Conservation (phyloP, 2,329 filamentous ascomycete genomes). For the Dothideomycetes sp. region DNA sequence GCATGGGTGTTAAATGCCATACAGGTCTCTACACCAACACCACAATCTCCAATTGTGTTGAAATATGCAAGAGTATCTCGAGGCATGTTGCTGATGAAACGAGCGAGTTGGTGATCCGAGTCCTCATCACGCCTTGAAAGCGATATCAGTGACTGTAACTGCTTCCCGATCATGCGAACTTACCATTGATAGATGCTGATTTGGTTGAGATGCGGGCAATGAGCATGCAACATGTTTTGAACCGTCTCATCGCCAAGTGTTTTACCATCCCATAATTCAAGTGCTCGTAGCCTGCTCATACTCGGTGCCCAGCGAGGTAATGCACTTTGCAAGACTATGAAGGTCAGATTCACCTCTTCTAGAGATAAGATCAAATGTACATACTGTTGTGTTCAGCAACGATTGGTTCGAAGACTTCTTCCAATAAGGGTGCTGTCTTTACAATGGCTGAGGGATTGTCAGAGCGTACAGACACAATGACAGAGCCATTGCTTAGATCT, state of each 20-base stretch:
- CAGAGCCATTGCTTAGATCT: background rate
- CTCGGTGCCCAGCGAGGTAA: slow-evolving; percentile 52
- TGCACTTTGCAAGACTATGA: slow-evolving; percentile 36
- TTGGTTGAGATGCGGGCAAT: slow-evolving; percentile 53
- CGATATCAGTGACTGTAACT: background rate
- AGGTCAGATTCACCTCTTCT: background rate
- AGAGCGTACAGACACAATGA: background rate
- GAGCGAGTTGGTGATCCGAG: slow-evolving; percentile 50
- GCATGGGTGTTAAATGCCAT: slow-evolving; percentile 44
- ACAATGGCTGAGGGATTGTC: slow-evolving; percentile 18
- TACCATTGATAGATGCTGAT: slow-evolving; percentile 50
- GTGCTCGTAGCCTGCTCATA: slow-evolving; percentile 47
- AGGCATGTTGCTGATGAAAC: slow-evolving; percentile 48
- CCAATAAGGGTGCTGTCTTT: slow-evolving; percentile 40
- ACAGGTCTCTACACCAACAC: slow-evolving; percentile 47
- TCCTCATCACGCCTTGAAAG: slow-evolving; percentile 23
- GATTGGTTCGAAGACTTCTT: slow-evolving; percentile 34
- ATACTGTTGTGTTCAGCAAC: slow-evolving; percentile 28
- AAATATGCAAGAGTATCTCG: slow-evolving; percentile 51
- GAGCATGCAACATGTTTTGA: slow-evolving; percentile 43
- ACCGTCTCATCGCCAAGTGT: slow-evolving; percentile 48
- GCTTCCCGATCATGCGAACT: background rate
- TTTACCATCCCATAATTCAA: slow-evolving; percentile 54
- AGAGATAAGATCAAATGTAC: background rate
- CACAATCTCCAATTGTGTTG: slow-evolving; percentile 47